Conservation (phyloP, 2,329 filamentous ascomycete species). For the Graphilbum sp. region DNA sequence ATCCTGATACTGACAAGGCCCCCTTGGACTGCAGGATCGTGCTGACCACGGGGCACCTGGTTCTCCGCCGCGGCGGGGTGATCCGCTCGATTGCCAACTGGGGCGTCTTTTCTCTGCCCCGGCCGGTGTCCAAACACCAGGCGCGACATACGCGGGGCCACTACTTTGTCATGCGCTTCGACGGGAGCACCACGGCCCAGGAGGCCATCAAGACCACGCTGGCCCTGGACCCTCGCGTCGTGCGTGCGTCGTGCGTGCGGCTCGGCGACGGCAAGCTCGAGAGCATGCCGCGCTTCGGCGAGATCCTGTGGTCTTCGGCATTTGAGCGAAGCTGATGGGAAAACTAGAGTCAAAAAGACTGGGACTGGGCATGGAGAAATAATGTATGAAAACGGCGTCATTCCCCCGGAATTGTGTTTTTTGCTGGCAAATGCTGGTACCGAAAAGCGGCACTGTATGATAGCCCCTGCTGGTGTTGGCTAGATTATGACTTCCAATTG, state of each 20-base stretch:
- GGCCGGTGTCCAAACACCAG: slow-evolving; percentile 64
- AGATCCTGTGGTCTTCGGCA: slow-evolving; percentile 29
- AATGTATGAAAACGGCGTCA: too few relatives aligned
- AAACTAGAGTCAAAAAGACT: too few relatives aligned
- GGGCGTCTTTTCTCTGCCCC: slow-evolving; percentile 80
- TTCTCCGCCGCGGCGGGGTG: slow-evolving; percentile 73
- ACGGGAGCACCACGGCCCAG: slow-evolving; percentile 58
- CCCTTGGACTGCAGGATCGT: slow-evolving; percentile 49
- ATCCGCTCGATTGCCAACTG: slow-evolving; percentile 89
- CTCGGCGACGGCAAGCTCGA: slow-evolving; percentile 73
- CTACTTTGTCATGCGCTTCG: slow-evolving; percentile 98
- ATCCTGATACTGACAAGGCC: background rate
- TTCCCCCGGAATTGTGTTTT: too few relatives aligned
- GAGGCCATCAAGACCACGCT: slow-evolving; percentile 59
- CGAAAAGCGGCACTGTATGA: too few relatives aligned
- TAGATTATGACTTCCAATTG: too few relatives aligned
- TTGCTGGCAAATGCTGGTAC: too few relatives aligned
- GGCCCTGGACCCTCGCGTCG: slow-evolving; percentile 75
- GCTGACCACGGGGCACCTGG: slow-evolving; percentile 62
- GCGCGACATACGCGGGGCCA: slow-evolving; percentile 71
- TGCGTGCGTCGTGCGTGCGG: slow-evolving; percentile 75
- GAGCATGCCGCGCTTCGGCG: slow-evolving; percentile 32
- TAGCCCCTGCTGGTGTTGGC: too few relatives aligned
- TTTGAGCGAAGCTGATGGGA: slow-evolving; percentile 10
- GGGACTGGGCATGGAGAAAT: too few relatives aligned